Conservation (phyloP, 371 early-diverging fungal species). For the Cokeromyces recurvatus region DNA sequence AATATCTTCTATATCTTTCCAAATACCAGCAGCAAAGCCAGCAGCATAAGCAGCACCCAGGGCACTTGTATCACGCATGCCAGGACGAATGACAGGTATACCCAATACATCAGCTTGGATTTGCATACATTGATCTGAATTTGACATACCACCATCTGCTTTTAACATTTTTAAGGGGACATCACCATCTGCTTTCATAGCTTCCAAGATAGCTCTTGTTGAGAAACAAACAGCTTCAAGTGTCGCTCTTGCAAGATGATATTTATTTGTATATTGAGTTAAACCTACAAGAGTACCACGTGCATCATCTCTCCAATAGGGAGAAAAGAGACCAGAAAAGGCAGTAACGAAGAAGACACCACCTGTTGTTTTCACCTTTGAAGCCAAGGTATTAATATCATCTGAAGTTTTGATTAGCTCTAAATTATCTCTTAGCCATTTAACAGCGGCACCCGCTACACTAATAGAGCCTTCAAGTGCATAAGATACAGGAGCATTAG, state of each 20-base stretch:
- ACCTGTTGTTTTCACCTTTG: conserved; percentile 67
- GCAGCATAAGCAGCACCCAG: conserved; percentile 94
- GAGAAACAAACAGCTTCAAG: conserved; percentile 91
- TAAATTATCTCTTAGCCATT: conserved; percentile 88
- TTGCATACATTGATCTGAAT: conserved; percentile 88
- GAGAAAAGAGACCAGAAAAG: conserved; percentile 91
- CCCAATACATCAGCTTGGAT: conserved; percentile 85
- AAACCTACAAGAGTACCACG: conserved; percentile 85
- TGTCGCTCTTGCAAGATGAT: conserved; percentile 82
- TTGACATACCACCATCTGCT: conserved; percentile 92
- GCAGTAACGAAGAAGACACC: conserved; percentile 95
- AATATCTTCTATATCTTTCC: conserved; percentile 49
- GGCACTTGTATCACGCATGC: conserved; percentile 89
- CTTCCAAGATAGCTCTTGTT: conserved; percentile 82
- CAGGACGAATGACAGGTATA: conserved; percentile 65
- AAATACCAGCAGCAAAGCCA: conserved; percentile 77
- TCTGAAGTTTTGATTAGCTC: conserved; percentile 66
- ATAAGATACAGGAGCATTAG: conserved; percentile 65
- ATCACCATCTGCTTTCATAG: conserved; percentile 74
- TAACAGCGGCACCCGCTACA: conserved; percentile 89
- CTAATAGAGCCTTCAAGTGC: conserved; percentile 94
- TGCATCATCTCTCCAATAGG: conserved; percentile 92
- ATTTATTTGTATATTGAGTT: conserved; percentile 83
- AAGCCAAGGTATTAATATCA: conserved; percentile 59
- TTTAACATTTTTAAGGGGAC: conserved; percentile 61